Percentiles rank a stretch among this genome's conserved stretches.
Conservation (phyloP, 2,329 filamentous ascomycete genomes). For the Sporothrix brasiliensis region DNA sequence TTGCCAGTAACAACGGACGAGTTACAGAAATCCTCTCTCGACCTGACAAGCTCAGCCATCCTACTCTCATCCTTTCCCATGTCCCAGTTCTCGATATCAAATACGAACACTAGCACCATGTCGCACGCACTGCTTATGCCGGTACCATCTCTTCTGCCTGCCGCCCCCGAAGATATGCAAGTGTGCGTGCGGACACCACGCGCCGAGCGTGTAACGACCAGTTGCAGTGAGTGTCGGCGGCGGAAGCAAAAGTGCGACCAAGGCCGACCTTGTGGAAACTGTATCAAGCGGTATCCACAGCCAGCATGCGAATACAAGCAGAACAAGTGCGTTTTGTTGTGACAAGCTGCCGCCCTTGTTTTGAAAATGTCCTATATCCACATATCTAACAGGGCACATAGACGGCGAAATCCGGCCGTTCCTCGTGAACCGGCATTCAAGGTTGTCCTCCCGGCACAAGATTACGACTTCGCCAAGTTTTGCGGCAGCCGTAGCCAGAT, state of each 20-base stretch:
- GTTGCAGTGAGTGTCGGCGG: conserved; percentile 53
- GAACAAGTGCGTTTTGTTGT: conserved; percentile 27
- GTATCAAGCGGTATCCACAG: conserved; percentile 55
- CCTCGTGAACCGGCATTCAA: conserved; percentile 38
- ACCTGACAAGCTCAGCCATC: not conserved
- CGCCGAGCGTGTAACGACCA: conserved; percentile 43
- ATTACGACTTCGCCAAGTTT: conserved; percentile 26
- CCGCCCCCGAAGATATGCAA: conserved; percentile 41
- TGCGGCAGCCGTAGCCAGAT: conserved; percentile 36
- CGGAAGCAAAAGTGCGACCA: conserved; percentile 60
- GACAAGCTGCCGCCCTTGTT: not conserved
- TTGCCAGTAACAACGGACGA: not conserved
- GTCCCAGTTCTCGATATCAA: not conserved
- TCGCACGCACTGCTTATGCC: not conserved
- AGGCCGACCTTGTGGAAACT: conserved; percentile 58
- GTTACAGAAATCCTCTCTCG: not conserved
- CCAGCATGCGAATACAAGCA: conserved; percentile 54
- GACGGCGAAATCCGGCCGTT: conserved; percentile 30
- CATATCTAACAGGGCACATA: conserved; percentile 5
- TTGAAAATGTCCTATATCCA: not conserved
- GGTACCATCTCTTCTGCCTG: conserved; percentile 34
- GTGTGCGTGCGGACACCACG: conserved; percentile 37
- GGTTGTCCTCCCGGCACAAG: conserved; percentile 36
- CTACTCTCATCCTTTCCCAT: not conserved
- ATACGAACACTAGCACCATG: not conserved